Base-by-base conservation (phyloP, 164 flowering plant species). In the Dillenia turbinata region DNA sequence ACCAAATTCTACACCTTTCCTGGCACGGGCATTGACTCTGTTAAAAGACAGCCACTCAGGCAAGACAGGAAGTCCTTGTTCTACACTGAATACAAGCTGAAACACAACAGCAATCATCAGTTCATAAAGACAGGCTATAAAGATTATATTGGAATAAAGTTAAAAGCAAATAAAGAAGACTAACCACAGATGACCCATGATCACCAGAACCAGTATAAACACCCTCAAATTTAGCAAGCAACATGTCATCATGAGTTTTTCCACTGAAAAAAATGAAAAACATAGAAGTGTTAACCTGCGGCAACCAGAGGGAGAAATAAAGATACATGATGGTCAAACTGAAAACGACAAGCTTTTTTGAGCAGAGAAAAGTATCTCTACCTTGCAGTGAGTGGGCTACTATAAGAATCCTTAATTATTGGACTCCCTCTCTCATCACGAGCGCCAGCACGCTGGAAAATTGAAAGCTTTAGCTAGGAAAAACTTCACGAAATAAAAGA, bases 371-470 rank as follows among this genome's bases (percentile, higher is more conserved):
- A 26, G 8, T 11, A 68, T 55, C 44, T 65, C 69, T 69, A 92
- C 99, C 99, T 95, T 61, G 95, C 96, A 62, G 99, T 95, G 56
- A 95, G 84, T 60, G 97, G 97, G 72, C 97, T 85, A 72, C 81
- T 80, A 54, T 70, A 89, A 67, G 67, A 73, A 71, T 95, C 99
- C 73, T 85, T 89, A 66, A 86, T 83, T 62, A 88, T 77, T 24
- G 97, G 93, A 57, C 74, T 72, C 26, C 99, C 97, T 58, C 73
- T 77, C 9, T 87, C 96, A 78, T 95, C 90, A 67, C 84, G 96
- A 68, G 93, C 96, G 75, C 96, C 94, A 63, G 97, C 85, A 74
- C 78, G 94, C 99, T 92, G 84, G 65, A 65, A 77, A 47, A 61
- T 33, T 33, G 6, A 33, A 33, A 33, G 40, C 5, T 33, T 33